Base-by-base conservation (phyloP, 2,329 filamentous ascomycete species). In the Didymella exigua region DNA sequence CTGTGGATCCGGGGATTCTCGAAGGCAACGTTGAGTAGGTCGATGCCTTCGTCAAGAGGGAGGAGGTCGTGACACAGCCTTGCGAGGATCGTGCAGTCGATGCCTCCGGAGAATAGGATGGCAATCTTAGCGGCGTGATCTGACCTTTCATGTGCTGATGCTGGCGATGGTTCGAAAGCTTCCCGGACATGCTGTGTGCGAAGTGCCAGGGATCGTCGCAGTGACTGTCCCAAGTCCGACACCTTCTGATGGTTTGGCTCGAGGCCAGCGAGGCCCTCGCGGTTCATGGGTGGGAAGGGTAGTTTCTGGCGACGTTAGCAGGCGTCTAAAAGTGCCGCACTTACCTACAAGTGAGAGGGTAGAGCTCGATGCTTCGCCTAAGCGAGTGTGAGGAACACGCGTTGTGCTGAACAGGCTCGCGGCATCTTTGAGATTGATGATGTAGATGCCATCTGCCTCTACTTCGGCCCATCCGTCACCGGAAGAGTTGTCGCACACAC, bases 1-100 rank as follows among this genome's bases (percentile, higher is more conserved):
- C 63, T 68, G 65, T 85, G 64, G 61, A 86, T 55, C 82, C 86
- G 60, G 88, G 93, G 93, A 62, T 99, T 99, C 74, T 99, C 91
- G 68, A 99, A 99, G 0, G 93, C 95, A 40, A 99, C 93, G 63
- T 99, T 99, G 60, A 99, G 82, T 8, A 99, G 81, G 69, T 98
- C 95, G 57, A 99, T 87, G 1, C 83, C 79, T 66, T 96, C 87
- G 4, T 81, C 75, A 0, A 70, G 13, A 0, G 90, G 89, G 2
- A 98, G 72, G 2, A 96, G 75, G 11, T 96, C 89, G 70, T 96
- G 90, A 10, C 84, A 81, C 21, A 98, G 76, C 37, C 92, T 85
- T 19, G 93, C 93, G 43, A 99, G 80, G 0, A 97, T 81, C 0
- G 93, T 93, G 71, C 95, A 98, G 73, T 99, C 95, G 6, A 99